Evolutionary conservation across 805 yeast species (phyloP).

Genomic region (Tetrapisispora namnaoensis): DNA sequence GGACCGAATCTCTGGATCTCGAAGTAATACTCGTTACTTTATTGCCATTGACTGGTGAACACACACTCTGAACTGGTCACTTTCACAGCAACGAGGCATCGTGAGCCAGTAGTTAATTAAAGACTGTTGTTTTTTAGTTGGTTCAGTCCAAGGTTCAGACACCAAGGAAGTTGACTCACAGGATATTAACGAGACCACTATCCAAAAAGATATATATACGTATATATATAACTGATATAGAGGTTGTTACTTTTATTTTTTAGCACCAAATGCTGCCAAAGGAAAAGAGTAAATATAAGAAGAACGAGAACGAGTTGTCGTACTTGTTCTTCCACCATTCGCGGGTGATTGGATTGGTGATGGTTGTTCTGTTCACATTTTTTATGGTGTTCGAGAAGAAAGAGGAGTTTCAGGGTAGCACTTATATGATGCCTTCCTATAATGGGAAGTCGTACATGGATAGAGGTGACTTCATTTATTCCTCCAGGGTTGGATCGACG

Average conservation of each 20-base stretch:
- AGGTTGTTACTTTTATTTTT: too few species aligned
- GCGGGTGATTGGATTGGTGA: not conserved
- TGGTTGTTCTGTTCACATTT: not conserved
- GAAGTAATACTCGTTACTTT: too few species aligned
- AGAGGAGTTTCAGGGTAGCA: not conserved
- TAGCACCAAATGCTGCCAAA: slow-evolving; percentile 2
- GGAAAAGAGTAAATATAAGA: not conserved
- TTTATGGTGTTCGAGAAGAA: not conserved
- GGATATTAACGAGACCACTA: too few species aligned
- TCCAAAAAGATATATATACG: too few species aligned
- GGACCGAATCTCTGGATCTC: not conserved
- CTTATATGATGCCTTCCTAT: not conserved
- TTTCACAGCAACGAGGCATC: too few species aligned
- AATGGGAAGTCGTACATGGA: slow-evolving; percentile 4
- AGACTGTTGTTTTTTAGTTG: too few species aligned
- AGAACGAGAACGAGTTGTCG: not conserved
- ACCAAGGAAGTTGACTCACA: too few species aligned
- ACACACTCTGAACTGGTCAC: too few species aligned
- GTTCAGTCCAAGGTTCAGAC: too few species aligned
- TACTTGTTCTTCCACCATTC: not conserved
- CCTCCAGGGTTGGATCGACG: slow-evolving; percentile 8
- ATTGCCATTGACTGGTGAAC: too few species aligned
- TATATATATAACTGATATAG: too few species aligned
- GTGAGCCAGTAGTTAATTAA: too few species aligned
- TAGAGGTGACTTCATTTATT: slow-evolving; percentile 1